These are phyloP conservation scores for Chlorociboria aeruginascens DNA, from an alignment of 495 filamentous ascomycete genomes.

Conservation along the genomic window DNA sequence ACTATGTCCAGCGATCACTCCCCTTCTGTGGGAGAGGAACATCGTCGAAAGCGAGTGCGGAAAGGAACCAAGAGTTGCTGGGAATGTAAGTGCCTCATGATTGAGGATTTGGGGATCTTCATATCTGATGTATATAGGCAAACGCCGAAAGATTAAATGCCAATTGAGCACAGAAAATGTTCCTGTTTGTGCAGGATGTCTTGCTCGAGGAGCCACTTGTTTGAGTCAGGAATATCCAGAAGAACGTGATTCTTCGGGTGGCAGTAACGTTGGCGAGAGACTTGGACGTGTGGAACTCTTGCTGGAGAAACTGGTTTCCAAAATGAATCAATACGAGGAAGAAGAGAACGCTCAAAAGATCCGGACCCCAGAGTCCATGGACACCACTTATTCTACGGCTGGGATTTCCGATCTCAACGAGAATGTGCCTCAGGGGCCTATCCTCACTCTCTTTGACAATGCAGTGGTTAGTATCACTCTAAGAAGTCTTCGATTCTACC, in stretches of 20 bases:
- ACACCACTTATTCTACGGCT: conserved; percentile 18
- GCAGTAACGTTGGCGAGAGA: conserved; percentile 29
- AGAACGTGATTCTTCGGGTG: conserved; percentile 22
- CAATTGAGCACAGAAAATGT: conserved; percentile 28
- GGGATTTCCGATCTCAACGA: conserved; percentile 13
- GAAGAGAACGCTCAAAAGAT: conserved; percentile 12
- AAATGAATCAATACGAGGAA: conserved; percentile 26
- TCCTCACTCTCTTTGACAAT: conserved; percentile 18
- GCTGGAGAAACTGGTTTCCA: conserved; percentile 32
- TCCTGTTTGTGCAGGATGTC: conserved; percentile 32
- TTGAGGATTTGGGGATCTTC: background rate
- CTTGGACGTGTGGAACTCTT: conserved; percentile 33
- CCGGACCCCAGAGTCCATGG: conserved; percentile 22
- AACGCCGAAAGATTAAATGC: conserved; percentile 34
- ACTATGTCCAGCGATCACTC: background rate
- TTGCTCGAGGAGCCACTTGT: conserved; percentile 32
- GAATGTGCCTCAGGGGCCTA: conserved; percentile 4
- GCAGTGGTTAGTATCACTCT: conserved; percentile 4
- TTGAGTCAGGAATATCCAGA: conserved; percentile 39
- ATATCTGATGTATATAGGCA: conserved; percentile 21
- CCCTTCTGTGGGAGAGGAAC: conserved; percentile 3
- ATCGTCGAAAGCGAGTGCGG: conserved; percentile 33
- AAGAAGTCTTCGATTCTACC: conserved; percentile 1
- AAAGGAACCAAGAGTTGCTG: conserved; percentile 45
- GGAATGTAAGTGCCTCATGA: conserved; percentile 32